Conservation (phyloP, 1,284 basidiomycete genomes). For the Pseudozyma pruni region DNA sequence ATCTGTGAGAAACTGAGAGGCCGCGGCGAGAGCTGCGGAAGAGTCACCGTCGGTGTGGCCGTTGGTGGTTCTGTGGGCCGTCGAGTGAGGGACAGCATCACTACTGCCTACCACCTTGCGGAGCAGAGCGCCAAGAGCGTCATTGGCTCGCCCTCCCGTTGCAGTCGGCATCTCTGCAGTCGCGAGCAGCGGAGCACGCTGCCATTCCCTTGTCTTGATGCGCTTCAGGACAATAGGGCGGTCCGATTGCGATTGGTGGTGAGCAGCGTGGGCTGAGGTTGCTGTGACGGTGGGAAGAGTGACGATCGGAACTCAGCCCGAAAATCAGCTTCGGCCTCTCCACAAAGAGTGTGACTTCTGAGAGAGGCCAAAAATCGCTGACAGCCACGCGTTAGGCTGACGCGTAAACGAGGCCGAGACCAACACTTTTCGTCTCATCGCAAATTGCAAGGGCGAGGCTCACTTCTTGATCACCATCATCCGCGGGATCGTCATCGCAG, state of each 20-base stretch:
- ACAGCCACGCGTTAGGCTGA: slow-evolving; percentile 5
- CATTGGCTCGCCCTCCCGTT: slow-evolving; percentile 8
- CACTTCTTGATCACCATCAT: slow-evolving; percentile 8
- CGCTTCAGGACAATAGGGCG: not conserved
- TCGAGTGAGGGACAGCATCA: not conserved
- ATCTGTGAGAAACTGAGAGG: slow-evolving; percentile 33
- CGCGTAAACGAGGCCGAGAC: slow-evolving; percentile 30
- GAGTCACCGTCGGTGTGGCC: slow-evolving; percentile 3
- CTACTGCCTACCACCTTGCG: slow-evolving; percentile 13
- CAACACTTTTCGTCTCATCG: slow-evolving; percentile 28
- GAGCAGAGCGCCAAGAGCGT: slow-evolving; percentile 23
- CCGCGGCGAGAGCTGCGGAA: slow-evolving; percentile 25
- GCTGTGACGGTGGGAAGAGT: no score
- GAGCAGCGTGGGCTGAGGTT: slow-evolving; percentile 1
- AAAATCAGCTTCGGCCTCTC: slow-evolving; percentile 10
- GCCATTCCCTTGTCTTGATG: not conserved
- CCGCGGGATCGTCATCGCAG: not conserved
- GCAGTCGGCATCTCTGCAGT: slow-evolving; percentile 11
- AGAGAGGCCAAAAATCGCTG: not conserved
- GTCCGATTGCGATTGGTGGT: not conserved
- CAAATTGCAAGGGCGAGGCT: not conserved
- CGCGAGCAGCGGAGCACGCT: not conserved
- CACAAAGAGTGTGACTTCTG: slow-evolving; percentile 20
- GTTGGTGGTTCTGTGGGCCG: not conserved
- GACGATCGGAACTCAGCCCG: slow-evolving; percentile 1